Evolutionary conservation across 2,329 filamentous ascomycete species (phyloP).

Genomic region (Aciculosporium take): DNA sequence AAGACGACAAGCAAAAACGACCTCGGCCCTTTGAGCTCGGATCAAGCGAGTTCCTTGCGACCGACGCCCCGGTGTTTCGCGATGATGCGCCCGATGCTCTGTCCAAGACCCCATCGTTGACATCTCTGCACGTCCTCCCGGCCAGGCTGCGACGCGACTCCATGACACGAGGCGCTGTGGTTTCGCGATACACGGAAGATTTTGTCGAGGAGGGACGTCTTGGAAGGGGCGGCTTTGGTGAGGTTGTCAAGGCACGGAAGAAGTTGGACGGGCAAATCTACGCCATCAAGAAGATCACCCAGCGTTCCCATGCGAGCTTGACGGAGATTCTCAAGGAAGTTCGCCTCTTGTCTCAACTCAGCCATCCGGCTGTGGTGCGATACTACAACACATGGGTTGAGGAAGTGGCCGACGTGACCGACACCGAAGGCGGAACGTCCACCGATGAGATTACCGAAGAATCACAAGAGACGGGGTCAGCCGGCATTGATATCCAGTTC

Average conservation of each 20-base stretch:
- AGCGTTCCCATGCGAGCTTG: constrained; percentile 62
- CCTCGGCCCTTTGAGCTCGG: constrained; percentile 64
- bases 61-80: constrained; percentile 44
- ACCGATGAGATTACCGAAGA: constrained; percentile 31
- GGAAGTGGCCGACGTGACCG: constrained; percentile 40
- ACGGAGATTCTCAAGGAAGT: constrained; percentile 78
- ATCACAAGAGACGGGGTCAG: constrained; percentile 24
- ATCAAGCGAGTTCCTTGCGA: constrained; percentile 52
- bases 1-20: constrained; percentile 66
- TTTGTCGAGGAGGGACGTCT: constrained; percentile 82
- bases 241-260: constrained; percentile 89
- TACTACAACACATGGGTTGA: constrained; percentile 97
- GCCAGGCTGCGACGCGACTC: constrained; percentile 48
- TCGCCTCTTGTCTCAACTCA: constrained; percentile 77
- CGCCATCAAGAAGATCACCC: constrained; percentile 91
- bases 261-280: constrained; percentile 89
- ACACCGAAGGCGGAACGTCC: constrained; percentile 43
- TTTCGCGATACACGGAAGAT: constrained; percentile 73
- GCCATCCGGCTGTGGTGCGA: constrained; percentile 72
- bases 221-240: constrained; percentile 88
- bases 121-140: constrained; percentile 28
- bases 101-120: constrained; percentile 27
- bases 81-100: constrained; percentile 28
- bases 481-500: constrained; percentile 39
- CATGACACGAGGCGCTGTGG: constrained; percentile 31